Percentiles rank a stretch among this genome's conserved stretches.
Conservation (phyloP, 2,329 filamentous ascomycete species). For the Triangularia verruculosa region DNA sequence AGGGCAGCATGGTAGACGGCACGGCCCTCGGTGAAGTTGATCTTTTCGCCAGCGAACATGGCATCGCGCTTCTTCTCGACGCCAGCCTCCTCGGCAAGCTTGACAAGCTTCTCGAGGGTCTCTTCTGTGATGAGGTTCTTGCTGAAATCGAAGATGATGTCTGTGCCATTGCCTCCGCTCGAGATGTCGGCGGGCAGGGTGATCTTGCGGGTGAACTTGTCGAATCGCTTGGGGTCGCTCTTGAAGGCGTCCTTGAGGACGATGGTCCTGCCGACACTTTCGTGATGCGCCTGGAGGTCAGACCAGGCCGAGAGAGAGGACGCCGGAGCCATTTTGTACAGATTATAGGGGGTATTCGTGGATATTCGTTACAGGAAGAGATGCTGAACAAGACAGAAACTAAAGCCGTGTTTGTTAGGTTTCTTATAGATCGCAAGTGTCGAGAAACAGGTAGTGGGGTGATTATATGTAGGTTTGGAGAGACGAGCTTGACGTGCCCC, state of each 20-base stretch:
- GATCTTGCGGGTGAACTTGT: constrained; percentile 86
- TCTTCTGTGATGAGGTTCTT: constrained; percentile 98
- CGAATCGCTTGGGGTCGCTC: constrained; percentile 81
- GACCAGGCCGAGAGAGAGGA: constrained; percentile 84
- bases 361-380: not conserved
- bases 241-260: constrained; percentile 91
- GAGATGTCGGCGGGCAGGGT: constrained; percentile 74
- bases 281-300: constrained; percentile 86
- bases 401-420: not conserved
- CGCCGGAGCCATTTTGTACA: constrained; percentile 68
- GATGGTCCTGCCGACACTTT: constrained; percentile 80
- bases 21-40: constrained; percentile 97
- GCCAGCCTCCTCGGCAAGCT: constrained; percentile 87
- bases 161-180: constrained; percentile 50
- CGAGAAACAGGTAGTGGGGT: not conserved
- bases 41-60: constrained; percentile 97
- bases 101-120: constrained; percentile 79
- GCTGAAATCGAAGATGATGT: constrained; percentile 97
- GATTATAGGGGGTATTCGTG: not conserved
- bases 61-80: constrained; percentile 91
- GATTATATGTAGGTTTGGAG: not conserved
- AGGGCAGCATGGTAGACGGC: constrained; percentile 95
- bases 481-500: not conserved
- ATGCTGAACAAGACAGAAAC: not conserved
- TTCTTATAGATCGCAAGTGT: too few relatives aligned